Evolutionary conservation across 768 basidiomycete genomes (phyloP), one percentile per base, ranked within the genome.

Genomic region (Psilocybe azurescens): DNA sequence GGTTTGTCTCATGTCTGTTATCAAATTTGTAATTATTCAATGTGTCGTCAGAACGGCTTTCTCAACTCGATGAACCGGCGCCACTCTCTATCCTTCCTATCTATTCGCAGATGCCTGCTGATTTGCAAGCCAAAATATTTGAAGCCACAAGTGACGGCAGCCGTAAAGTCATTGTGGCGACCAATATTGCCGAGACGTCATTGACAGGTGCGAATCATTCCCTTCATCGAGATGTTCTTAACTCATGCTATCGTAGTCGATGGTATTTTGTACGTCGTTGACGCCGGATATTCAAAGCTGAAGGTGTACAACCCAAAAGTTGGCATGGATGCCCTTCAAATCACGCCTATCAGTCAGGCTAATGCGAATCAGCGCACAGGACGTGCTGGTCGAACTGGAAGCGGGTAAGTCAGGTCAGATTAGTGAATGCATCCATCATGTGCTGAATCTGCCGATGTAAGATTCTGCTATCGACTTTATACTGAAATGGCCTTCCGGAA

Each of bases 261-360:
- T 67, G 97, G 97, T 69, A 99, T 99, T 72, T 81, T 97, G 39
- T 99, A 90, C 67, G 97, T 99, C 29, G 93, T 99, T 2, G 97
- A 99, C 73, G 88, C 94, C 0, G 97, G 97, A 0, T 99, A 95
- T 75, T 97, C 94, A 24, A 99, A 99, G 75, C 81, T 99, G 64
- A 98, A 98, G 76, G 97, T 99, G 20, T 99, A 99, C 81, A 99
- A 99, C 72, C 96, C 97, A 14, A 95, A 95, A 74, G 95, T 99
- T 62, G 97, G 97, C 63, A 99, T 99, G 97, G 97, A 99, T 70
- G 95, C 97, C 3, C 80, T 99, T 55, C 97, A 99, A 74, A 99
- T 99, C 67, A 99, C 97, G 5, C 97, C 97, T 1, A 95, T 99
- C 79, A 97, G 95, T 76, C 97, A 99, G 72, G 97, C 97, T 14